These are phyloP conservation scores for Fabrea salina DNA, from an alignment of 169 alveolate species.

Conservation along the genomic window DNA sequence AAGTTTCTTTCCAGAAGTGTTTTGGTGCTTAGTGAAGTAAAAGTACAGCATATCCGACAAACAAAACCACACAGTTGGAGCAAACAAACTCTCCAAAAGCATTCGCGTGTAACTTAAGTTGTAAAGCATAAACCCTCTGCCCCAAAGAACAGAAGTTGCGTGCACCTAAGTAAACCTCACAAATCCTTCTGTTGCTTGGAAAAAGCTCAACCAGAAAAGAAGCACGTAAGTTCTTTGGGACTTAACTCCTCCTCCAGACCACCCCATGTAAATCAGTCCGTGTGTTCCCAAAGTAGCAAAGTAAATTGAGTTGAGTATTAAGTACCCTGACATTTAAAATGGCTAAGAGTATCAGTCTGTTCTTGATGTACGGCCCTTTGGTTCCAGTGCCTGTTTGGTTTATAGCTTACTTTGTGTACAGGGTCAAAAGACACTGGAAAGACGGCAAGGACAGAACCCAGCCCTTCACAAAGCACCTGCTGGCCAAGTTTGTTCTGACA, in stretches of 20 bases:
- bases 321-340: too few species aligned
- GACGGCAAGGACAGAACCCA: conserved; percentile 12
- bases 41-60: not conserved
- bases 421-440: conserved; percentile 15
- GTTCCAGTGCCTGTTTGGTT: not conserved
- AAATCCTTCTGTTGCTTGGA: not conserved
- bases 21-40: not conserved
- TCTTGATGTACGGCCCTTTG: not conserved
- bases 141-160: conserved; percentile 17
- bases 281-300: conserved; percentile 10
- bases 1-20: not conserved
- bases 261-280: conserved; percentile 17
- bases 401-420: not conserved
- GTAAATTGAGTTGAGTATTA: not conserved
- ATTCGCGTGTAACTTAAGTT: not conserved
- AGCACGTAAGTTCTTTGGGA: conserved; percentile 21
- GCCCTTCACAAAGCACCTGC: not conserved
- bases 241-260: conserved; percentile 22
- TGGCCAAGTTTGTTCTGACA: not conserved
- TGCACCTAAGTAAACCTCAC: not conserved
- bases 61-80: not conserved
- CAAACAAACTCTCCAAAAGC: not conserved
- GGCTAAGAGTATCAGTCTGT: not conserved
- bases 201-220: not conserved
- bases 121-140: not conserved